Conservation (phyloP, 108 stramenopile species). For the Cyclotella kingstonii region DNA sequence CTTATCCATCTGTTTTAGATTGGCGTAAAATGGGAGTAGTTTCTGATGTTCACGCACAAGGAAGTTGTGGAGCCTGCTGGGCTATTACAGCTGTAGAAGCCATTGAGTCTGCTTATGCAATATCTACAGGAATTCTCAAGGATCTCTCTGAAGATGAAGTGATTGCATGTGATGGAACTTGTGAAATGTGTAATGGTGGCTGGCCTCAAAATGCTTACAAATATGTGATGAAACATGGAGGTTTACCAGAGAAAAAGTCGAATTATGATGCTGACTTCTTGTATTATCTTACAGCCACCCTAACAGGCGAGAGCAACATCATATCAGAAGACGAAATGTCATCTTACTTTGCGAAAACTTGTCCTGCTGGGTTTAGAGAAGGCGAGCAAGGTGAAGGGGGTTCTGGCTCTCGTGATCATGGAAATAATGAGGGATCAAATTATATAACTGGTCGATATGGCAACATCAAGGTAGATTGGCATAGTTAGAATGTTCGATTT, state of each 20-base stretch:
- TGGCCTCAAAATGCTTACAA: slow-evolving; percentile 91
- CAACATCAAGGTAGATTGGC: slow-evolving; percentile 48
- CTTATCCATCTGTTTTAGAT: slow-evolving; percentile 59
- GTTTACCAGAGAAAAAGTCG: slow-evolving; percentile 53
- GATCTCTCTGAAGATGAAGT: slow-evolving; percentile 75
- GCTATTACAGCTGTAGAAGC: slow-evolving; percentile 88
- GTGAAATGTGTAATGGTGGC: slow-evolving; percentile 75
- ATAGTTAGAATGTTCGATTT: background rate
- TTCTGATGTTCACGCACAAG: slow-evolving; percentile 66
- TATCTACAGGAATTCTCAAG: slow-evolving; percentile 60
- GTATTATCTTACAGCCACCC: slow-evolving; percentile 52
- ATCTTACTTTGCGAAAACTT: slow-evolving; percentile 49
- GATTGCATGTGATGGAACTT: slow-evolving; percentile 68
- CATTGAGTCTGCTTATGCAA: slow-evolving; percentile 78
- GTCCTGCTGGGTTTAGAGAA: slow-evolving; percentile 53
- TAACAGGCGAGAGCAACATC: slow-evolving; percentile 51
- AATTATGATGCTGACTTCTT: slow-evolving; percentile 72
- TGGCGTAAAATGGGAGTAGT: slow-evolving; percentile 83
- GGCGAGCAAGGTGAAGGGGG: slow-evolving; percentile 21
- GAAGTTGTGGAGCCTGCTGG: slow-evolving; percentile 87
- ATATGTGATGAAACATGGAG: slow-evolving; percentile 76
- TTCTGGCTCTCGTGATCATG: slow-evolving; percentile 25
- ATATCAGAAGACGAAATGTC: slow-evolving; percentile 48
- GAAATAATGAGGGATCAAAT: slow-evolving; percentile 22
- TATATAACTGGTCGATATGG: slow-evolving; percentile 54